Evolutionary conservation across 176 grass and related monocot genomes (phyloP).

Genomic region (Neostapfia colusana): DNA sequence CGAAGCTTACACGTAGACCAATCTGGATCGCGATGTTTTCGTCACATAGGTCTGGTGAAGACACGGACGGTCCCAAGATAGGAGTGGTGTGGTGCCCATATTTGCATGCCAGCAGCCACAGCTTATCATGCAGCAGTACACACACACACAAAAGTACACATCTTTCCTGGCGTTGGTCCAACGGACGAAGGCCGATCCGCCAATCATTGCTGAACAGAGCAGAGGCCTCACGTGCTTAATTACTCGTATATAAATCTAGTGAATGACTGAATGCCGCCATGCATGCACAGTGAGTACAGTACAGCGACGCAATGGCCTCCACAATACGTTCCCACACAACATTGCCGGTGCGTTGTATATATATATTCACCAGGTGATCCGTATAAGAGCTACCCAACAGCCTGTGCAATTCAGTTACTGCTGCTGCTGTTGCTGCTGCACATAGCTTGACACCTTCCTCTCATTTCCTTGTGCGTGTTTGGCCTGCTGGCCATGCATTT

Average conservation of each 20-base stretch:
- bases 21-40: constrained; percentile 36
- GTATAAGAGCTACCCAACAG: constrained; percentile 11
- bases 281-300: no score
- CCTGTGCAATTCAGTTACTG: constrained; percentile 38
- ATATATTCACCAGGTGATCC: constrained; percentile 44
- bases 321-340: no score
- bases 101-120: constrained; percentile 49
- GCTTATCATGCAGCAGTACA: constrained; percentile 6
- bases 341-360: not conserved
- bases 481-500: not conserved
- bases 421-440: constrained; percentile 27
- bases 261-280: no score
- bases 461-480: constrained; percentile 36
- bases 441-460: constrained; percentile 11
- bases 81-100: constrained; percentile 35
- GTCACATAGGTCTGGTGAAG: constrained; percentile 33
- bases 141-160: constrained; percentile 41
- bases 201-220: constrained; percentile 70
- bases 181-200: constrained; percentile 44
- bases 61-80: constrained; percentile 44
- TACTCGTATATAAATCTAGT: not conserved
- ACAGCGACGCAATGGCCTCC: no score
- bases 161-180: constrained; percentile 54
- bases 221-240: not conserved
- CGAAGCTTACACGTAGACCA: not conserved